These are phyloP conservation scores for Viridothelium virens DNA, from an alignment of 495 filamentous ascomycete genomes.

Conservation along the genomic window DNA sequence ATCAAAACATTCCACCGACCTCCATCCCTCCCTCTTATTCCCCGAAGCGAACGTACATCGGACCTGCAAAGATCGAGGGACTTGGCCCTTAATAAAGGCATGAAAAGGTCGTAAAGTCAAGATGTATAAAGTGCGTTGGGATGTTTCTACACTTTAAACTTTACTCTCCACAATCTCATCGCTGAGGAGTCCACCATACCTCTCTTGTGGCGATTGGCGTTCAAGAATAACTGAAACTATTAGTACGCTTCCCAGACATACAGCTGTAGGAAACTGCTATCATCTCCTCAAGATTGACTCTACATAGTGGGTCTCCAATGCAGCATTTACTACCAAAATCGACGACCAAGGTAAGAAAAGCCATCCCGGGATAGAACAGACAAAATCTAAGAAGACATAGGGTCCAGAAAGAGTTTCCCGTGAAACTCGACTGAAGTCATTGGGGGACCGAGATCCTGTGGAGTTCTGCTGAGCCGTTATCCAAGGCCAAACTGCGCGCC, in stretches of 20 bases:
- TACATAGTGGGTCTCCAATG: too few species aligned
- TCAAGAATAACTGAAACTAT: neutral
- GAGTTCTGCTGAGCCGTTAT: neutral
- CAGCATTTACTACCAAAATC: too few species aligned
- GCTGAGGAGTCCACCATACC: neutral
- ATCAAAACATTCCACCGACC: too few species aligned
- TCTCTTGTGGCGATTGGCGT: neutral
- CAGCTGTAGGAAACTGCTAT: too few species aligned
- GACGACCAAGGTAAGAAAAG: too few species aligned
- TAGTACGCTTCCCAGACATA: neutral
- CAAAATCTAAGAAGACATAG: neutral
- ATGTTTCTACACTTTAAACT: neutral
- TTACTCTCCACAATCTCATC: neutral
- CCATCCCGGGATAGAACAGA: too few species aligned
- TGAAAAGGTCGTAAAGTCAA: neutral
- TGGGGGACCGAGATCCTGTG: neutral
- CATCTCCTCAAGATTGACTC: too few species aligned
- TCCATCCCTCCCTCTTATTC: too few species aligned
- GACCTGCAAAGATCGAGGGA: neutral
- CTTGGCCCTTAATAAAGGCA: neutral
- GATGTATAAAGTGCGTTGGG: neutral
- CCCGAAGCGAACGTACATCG: too few species aligned
- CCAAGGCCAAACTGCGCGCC: neutral
- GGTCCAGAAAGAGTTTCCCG: neutral
- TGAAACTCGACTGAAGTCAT: neutral